These are phyloP conservation scores for Mycena galericulata DNA, from an alignment of 768 basidiomycete species.

Conservation along the genomic window DNA sequence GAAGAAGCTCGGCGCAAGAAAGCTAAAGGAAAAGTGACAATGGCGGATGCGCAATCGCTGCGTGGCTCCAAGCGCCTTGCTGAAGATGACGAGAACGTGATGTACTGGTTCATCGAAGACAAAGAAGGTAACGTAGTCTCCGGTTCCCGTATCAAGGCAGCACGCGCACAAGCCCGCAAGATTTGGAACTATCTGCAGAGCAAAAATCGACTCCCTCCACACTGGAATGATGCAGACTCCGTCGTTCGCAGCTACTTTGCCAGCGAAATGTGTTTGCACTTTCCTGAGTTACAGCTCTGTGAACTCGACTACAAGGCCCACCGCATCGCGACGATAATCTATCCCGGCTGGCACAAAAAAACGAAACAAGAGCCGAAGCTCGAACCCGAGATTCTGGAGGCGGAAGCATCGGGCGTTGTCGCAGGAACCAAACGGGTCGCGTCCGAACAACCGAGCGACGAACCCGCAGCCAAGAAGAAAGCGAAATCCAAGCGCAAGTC, in stretches of 20 bases:
- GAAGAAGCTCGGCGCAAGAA: not conserved
- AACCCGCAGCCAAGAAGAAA: not conserved
- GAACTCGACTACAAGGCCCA: not conserved
- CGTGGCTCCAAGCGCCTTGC: not conserved
- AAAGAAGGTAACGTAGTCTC: not conserved
- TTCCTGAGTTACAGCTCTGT: not conserved
- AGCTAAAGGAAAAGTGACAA: not conserved
- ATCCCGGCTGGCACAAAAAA: not conserved
- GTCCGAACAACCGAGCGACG: not conserved
- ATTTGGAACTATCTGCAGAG: not conserved
- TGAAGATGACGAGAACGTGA: conserved; percentile 13
- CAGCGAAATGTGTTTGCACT: not conserved
- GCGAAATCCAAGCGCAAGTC: not conserved
- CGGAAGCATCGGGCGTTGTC: not conserved
- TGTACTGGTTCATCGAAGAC: conserved; percentile 5
- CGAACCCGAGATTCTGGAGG: not conserved
- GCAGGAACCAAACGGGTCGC: not conserved
- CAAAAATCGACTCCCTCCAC: not conserved
- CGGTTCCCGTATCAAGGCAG: not conserved
- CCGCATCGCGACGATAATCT: not conserved
- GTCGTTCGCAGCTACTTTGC: conserved; percentile 6
- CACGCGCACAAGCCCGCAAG: not conserved
- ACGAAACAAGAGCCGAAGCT: not conserved
- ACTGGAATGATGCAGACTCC: not conserved
- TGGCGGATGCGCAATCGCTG: not conserved